Percentiles rank a stretch among this genome's conserved stretches.
These are phyloP conservation scores for Amanita molliuscula DNA, from an alignment of 768 basidiomycete species.

Conservation along the genomic window DNA sequence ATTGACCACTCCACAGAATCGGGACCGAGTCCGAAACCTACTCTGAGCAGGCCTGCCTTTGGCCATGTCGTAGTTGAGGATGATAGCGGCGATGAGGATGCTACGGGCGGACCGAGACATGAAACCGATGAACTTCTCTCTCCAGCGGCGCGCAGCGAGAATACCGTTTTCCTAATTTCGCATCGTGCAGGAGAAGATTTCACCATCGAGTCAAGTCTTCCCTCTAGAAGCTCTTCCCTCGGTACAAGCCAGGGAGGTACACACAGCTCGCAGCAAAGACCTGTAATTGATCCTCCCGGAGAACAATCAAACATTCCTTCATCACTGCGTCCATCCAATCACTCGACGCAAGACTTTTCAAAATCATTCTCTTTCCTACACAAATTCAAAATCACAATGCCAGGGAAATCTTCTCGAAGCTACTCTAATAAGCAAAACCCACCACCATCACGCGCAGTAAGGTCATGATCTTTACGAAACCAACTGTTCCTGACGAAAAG, in stretches of 20 bases:
- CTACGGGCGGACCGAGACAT: neutral
- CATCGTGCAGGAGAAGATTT: conserved; percentile 1
- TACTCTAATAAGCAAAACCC: neutral
- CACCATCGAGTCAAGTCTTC: neutral
- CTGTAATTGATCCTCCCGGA: neutral
- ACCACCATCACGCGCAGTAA: neutral
- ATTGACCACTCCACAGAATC: neutral
- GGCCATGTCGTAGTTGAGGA: neutral
- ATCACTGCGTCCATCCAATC: neutral
- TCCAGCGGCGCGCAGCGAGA: neutral
- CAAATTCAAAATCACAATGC: neutral
- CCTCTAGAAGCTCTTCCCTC: neutral
- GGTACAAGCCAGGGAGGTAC: neutral
- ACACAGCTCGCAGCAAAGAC: neutral
- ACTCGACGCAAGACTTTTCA: neutral
- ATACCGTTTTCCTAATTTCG: conserved; percentile 2
- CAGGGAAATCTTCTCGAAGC: neutral
- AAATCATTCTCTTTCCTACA: neutral
- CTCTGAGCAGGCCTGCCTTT: neutral
- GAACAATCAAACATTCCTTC: neutral
- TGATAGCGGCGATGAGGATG: neutral
- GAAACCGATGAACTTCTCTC: conserved; percentile 3
- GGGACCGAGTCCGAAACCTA: neutral
- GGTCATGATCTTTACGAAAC: too few species aligned
- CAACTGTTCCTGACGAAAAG: neutral